These are phyloP conservation scores for Scutellaria galericulata DNA, from an alignment of 257 asterid genomes.

Conservation along the genomic window DNA sequence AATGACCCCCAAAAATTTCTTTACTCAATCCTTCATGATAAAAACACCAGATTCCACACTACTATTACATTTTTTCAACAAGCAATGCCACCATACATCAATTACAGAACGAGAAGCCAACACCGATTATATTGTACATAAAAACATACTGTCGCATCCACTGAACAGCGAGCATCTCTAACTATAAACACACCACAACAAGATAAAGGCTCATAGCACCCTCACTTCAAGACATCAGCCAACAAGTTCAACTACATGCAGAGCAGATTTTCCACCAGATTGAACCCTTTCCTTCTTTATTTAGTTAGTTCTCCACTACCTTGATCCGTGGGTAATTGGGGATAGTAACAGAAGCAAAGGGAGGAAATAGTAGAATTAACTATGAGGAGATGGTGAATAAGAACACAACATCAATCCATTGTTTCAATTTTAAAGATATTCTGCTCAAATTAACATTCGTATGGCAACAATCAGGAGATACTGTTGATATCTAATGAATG, in stretches of 20 bases:
- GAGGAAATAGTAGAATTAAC: no score
- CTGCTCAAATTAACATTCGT: no score
- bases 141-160: slow-evolving; percentile 4
- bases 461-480: no score
- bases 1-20: slow-evolving; percentile 60
- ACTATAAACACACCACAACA: slow-evolving; percentile 26
- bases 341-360: no score
- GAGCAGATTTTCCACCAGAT: no score
- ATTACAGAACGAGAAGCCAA: slow-evolving; percentile 28
- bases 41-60: slow-evolving; percentile 60
- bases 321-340: no score
- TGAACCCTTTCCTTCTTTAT: no score
- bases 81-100: slow-evolving; percentile 48
- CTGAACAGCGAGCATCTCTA: slow-evolving; percentile 31
- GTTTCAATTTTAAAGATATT: no score
- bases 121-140: slow-evolving; percentile 33
- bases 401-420: no score
- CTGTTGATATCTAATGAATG: no score
- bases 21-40: slow-evolving; percentile 48
- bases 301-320: no score
- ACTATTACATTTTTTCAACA: slow-evolving; percentile 41
- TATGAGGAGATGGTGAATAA: no score
- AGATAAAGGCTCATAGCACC: slow-evolving; percentile 26
- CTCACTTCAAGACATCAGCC: slow-evolving; percentile 22
- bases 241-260: not conserved